Evolutionary conservation across 139 green algal genomes (phyloP).

Genomic region (Haematococcus lacustris): DNA sequence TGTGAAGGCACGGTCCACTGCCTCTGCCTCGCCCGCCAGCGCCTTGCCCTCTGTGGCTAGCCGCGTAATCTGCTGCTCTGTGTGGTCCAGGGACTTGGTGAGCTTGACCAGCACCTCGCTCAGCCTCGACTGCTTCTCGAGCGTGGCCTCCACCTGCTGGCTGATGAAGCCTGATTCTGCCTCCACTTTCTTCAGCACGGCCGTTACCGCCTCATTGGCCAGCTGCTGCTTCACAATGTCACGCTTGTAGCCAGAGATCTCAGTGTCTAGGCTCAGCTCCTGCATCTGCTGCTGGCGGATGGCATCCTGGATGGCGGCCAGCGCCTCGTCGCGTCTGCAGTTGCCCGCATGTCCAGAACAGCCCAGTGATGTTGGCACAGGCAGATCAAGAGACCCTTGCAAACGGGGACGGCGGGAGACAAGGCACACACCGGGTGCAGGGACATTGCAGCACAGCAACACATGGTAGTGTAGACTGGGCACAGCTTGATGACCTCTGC

Average conservation of each 20-base stretch:
- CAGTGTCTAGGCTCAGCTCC: conserved; percentile 50
- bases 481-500: no score
- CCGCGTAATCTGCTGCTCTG: conserved; percentile 43
- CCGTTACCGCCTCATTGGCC: conserved; percentile 56
- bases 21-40: conserved; percentile 15
- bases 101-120: conserved; percentile 46
- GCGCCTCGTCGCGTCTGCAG: conserved; percentile 68
- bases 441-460: no score
- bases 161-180: conserved; percentile 53
- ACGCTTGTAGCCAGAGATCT: conserved; percentile 64
- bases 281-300: conserved; percentile 70
- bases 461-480: no score
- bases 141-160: conserved; percentile 45
- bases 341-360: no score
- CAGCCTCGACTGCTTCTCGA: conserved; percentile 52
- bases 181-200: conserved; percentile 62
- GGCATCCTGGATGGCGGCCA: conserved; percentile 63
- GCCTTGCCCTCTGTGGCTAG: conserved; percentile 37
- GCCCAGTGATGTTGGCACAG: no score
- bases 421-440: no score
- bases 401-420: no score
- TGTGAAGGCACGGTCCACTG: conserved; percentile 30
- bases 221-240: conserved; percentile 62
- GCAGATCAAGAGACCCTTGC: no score
- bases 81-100: conserved; percentile 49